Percentiles rank a stretch among this genome's conserved stretches.
Evolutionary conservation across 768 basidiomycete species (phyloP).

Genomic region (Mycena rebaudengoi): DNA sequence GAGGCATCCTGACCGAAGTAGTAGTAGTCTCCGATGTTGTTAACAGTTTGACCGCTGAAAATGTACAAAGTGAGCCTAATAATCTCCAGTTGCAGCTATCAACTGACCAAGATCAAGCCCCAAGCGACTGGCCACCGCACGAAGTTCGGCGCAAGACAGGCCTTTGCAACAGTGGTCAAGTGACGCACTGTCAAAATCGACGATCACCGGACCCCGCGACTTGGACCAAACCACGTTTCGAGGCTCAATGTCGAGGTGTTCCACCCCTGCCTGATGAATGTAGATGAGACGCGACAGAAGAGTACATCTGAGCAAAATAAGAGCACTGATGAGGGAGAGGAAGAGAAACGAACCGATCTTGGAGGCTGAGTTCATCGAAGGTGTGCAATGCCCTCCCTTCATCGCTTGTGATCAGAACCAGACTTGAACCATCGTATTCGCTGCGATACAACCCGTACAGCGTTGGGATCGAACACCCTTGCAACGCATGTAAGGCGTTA

Average conservation of each 20-base stretch:
- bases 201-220: not conserved
- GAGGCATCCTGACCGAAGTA: not conserved
- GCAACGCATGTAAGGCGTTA: not conserved
- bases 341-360: not conserved
- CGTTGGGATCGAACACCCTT: not conserved
- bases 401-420: not conserved
- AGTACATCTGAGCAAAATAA: not conserved
- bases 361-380: not conserved
- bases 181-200: constrained; percentile 7
- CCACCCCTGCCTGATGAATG: not conserved
- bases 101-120: constrained; percentile 7
- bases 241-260: constrained; percentile 5
- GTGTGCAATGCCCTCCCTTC: not conserved
- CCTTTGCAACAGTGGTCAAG: not conserved
- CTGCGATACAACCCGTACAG: not conserved
- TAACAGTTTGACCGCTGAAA: not conserved
- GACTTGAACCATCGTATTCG: not conserved
- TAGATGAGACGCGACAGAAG: not conserved
- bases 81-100: not conserved
- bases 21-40: not conserved
- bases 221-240: constrained; percentile 1
- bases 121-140: not conserved
- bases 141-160: not conserved
- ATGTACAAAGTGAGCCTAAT: constrained; percentile 3
- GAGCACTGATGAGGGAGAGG: not conserved